A percentile compares a stretch with the other conserved stretches of the same genome.
phyloP scores from a whole-genome alignment of 495 filamentous ascomycete species.

The Cairneyella variabilis region DNA sequence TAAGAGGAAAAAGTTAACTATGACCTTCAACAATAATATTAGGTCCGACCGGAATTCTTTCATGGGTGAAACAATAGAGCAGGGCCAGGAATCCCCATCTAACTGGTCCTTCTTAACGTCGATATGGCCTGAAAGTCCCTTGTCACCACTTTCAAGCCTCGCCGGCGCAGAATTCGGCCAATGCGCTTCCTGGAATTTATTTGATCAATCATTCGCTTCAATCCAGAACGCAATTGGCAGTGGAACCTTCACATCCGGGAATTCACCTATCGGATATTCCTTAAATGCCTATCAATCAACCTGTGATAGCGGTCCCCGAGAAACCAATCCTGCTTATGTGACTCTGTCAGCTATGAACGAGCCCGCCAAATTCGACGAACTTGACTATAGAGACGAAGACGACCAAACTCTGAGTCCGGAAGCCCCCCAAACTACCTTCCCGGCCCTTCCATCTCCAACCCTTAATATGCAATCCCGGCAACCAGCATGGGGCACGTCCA shows the following conservation, averaged over 20 bases:
- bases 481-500: not conserved
- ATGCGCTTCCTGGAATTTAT: not conserved
- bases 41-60: not conserved
- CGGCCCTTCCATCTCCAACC: not conserved
- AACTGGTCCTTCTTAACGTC: not conserved
- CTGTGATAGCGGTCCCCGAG: not conserved
- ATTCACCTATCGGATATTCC: not conserved
- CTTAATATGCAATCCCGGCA: not conserved
- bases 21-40: not conserved
- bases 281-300: not conserved
- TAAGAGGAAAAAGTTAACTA: too few species aligned
- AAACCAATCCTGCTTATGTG: not conserved
- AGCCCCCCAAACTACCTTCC: too few species aligned
- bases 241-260: not conserved
- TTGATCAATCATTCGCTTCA: not conserved
- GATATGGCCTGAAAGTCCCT: not conserved
- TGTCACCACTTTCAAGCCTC: not conserved
- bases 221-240: not conserved
- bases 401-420: too few species aligned
- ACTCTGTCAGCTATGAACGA: not conserved
- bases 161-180: not conserved
- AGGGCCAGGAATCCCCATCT: not conserved
- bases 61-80: not conserved
- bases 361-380: not conserved
- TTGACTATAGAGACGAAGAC: too few species aligned